Base-by-base conservation (phyloP, 208 protist species). In the Angomonas deanei region DNA sequence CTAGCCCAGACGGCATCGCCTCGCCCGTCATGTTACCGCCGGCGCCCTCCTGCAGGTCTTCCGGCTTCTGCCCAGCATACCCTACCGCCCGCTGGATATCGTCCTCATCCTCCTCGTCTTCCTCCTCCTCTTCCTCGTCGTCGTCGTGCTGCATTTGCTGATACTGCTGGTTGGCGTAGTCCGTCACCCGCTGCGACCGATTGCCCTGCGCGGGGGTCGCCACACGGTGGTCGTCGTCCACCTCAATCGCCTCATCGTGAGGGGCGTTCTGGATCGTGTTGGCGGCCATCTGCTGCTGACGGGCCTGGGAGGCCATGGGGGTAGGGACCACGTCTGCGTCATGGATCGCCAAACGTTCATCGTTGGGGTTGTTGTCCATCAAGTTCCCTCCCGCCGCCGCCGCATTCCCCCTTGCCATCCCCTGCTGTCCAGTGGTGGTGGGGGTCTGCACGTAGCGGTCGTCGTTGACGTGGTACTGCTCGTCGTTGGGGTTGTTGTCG, bases 331-430 rank as follows among this genome's bases (percentile, higher is more conserved):
- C 70, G 39, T 90, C 82, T 6, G 66, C 74, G 24, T 78, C 74
- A 19, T 64, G 70, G 30, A 96, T 76, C 6, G 78, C 79, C 2
- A 96, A 63, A 0, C 80, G 69, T 70, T 96, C 93, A 67, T 97
- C 93, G 68, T 88, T 93, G 0, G 86, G 86, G 61, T 96, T 84
- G 77, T 97, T 96, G 28, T 31, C 32, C 24, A 96, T 76, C 17
- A 89, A 49, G 36, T 70, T 66, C 0, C 68, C 65, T 27, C 68
- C 77, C n/a, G 62, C 72, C 6, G 56, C 66, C 1, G 64, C 38
- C 17, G 48, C 21, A 2, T 17, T 42, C 23, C 58, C 33, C 27
- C 66, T 32, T 8, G 53, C 39, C 23, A 2, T 5, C 47, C 19
- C 28, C 15, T 49, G 36, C 53, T 19, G 15, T 50, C 54, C 10